These are phyloP conservation scores for Diospyros kaki DNA, from an alignment of 148 eudicot species.

Conservation along the genomic window DNA sequence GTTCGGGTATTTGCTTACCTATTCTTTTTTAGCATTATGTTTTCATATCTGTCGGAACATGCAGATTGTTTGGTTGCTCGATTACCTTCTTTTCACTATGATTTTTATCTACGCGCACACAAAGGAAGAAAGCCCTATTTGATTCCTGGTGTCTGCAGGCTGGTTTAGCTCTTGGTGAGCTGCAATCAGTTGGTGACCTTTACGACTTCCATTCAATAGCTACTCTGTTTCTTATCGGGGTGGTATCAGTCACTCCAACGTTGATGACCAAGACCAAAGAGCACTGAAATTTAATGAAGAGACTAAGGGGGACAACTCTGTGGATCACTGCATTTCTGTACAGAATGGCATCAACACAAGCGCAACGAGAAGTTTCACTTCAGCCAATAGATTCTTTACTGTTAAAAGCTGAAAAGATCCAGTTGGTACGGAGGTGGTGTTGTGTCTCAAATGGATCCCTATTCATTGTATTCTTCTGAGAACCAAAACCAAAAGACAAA, in stretches of 20 bases:
- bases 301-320: not conserved
- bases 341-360: not conserved
- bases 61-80: not conserved
- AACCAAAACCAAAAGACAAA: not conserved
- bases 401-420: not conserved
- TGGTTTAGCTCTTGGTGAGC: constrained; percentile 87
- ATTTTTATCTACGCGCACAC: no score
- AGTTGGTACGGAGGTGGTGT: not conserved
- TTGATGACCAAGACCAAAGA: constrained; percentile 49
- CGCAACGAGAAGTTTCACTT: not conserved
- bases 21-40: not conserved
- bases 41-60: not conserved
- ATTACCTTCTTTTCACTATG: not conserved
- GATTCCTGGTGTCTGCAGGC: constrained; percentile 43
- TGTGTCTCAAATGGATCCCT: not conserved
- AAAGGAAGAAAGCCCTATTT: not conserved
- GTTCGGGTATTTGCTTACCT: constrained; percentile 57
- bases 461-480: not conserved
- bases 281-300: constrained; percentile 15
- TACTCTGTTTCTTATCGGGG: constrained; percentile 82
- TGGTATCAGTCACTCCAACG: constrained; percentile 73
- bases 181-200: constrained; percentile 77
- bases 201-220: constrained; percentile 83
- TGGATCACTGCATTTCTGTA: constrained; percentile 3
- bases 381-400: constrained; percentile 2